phyloP scores from a whole-genome alignment of 2,329 filamentous ascomycete species.

The Leptographium galeiforme region DNA sequence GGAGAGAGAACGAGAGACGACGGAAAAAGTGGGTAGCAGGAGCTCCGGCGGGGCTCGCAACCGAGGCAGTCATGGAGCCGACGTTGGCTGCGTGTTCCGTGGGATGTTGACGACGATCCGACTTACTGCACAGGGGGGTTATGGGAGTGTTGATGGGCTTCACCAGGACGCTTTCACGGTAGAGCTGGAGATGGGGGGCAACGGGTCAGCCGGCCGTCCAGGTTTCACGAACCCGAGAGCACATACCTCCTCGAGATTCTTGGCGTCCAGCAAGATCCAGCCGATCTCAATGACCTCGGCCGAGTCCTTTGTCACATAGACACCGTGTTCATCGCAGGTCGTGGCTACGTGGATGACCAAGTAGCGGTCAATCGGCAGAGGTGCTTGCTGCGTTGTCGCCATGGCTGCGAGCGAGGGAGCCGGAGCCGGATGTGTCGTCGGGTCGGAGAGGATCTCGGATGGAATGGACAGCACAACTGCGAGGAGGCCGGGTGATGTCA shows the following conservation, averaged over 20 bases:
- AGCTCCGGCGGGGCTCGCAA: not conserved
- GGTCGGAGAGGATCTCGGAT: not conserved
- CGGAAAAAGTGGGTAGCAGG: not conserved
- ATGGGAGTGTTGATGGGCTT: constrained; percentile 98
- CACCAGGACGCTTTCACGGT: constrained; percentile 90
- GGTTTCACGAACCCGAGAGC: not conserved
- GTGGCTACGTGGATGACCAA: constrained; percentile 97
- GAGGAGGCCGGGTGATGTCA: not conserved
- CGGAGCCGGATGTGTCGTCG: not conserved
- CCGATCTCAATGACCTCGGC: constrained; percentile 98
- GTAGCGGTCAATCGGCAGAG: constrained; percentile 79
- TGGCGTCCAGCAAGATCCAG: constrained; percentile 90
- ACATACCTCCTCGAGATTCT: constrained; percentile 77
- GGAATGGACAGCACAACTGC: not conserved
- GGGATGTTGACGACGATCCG: too few relatives aligned
- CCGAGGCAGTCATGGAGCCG: not conserved
- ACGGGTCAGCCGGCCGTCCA: not conserved
- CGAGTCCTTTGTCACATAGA: constrained; percentile 98
- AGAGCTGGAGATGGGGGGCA: constrained; percentile 47
- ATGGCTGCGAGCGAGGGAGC: constrained; percentile 18
- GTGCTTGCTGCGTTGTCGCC: constrained; percentile 31
- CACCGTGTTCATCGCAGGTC: constrained; percentile 96
- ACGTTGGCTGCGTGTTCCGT: too few relatives aligned
- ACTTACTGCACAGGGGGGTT: constrained; percentile 96
- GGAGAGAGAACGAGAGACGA: too few relatives aligned